Evolutionary conservation across 345 rosid species (phyloP).

Genomic region (Syzygium grande): DNA sequence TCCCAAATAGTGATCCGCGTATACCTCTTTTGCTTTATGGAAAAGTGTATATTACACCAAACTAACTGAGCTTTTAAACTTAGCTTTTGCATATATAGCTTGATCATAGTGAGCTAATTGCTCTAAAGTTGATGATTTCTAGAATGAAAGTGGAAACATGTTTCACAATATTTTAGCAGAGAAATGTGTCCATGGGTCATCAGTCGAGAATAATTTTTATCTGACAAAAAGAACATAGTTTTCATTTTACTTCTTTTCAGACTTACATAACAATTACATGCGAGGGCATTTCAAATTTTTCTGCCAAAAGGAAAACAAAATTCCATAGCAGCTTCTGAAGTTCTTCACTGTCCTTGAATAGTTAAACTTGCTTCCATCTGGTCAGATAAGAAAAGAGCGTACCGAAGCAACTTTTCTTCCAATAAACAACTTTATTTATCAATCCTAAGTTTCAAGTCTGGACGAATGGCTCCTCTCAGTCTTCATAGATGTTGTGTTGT

Average conservation of each 20-base stretch:
- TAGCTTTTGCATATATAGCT: not conserved
- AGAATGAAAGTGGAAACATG: not conserved
- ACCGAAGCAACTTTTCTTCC: not conserved
- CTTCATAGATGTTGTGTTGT: not conserved
- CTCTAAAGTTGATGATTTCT: not conserved
- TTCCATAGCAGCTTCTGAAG: not conserved
- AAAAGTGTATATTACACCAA: not conserved
- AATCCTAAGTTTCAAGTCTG: not conserved
- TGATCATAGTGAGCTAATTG: not conserved
- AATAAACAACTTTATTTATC: not conserved
- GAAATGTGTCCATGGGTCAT: not conserved
- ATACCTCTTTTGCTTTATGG: not conserved
- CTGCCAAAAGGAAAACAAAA: not conserved
- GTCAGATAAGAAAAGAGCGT: not conserved
- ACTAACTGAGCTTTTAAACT: not conserved
- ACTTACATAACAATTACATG: not conserved
- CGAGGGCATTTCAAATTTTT: not conserved
- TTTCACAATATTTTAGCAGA: not conserved
- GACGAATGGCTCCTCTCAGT: not conserved
- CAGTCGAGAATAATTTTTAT: not conserved
- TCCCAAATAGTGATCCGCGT: not conserved
- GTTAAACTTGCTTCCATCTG: not conserved
- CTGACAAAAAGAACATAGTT: not conserved
- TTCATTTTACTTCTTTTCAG: not conserved
- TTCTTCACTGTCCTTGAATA: not conserved